Evolutionary conservation across 805 yeast species (phyloP).

Genomic region (Saccharomycopsis capsularis): DNA sequence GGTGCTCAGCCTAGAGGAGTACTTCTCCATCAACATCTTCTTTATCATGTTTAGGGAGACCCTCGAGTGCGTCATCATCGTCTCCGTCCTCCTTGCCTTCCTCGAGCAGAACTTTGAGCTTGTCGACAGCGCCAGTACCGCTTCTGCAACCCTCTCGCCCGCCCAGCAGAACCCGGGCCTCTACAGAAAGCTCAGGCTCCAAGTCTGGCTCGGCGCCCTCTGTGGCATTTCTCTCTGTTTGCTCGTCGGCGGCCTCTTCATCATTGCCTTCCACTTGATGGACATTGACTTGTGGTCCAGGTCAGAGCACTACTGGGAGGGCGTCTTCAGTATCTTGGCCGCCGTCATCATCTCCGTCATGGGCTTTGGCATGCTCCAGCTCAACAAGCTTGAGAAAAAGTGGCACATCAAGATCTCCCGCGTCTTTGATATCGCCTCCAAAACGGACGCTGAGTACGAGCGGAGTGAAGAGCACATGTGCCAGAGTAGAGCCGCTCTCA

Average conservation of each 20-base stretch:
- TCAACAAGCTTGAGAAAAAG: slow-evolving; percentile 75
- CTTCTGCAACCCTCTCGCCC: slow-evolving; percentile 24
- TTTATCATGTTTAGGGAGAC: slow-evolving; percentile 91
- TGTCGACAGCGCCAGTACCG: background rate
- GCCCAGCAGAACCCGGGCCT: slow-evolving; percentile 21
- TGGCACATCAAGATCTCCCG: slow-evolving; percentile 61
- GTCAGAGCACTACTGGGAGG: slow-evolving; percentile 89
- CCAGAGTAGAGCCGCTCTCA: background rate
- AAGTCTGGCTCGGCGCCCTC: slow-evolving; percentile 78
- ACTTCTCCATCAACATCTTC: slow-evolving; percentile 41
- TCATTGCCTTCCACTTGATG: slow-evolving; percentile 61
- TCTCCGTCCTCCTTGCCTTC: slow-evolving; percentile 86
- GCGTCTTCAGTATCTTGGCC: slow-evolving; percentile 70
- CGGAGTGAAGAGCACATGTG: background rate
- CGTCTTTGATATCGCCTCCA: slow-evolving; percentile 24
- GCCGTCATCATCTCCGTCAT: slow-evolving; percentile 73
- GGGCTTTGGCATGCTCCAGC: slow-evolving; percentile 78
- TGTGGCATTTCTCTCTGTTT: slow-evolving; percentile 65
- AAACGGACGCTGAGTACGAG: slow-evolving; percentile 1
- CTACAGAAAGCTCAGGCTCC: slow-evolving; percentile 42
- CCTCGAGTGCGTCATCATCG: slow-evolving; percentile 84
- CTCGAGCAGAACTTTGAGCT: slow-evolving; percentile 49
- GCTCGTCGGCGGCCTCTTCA: slow-evolving; percentile 64
- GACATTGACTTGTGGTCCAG: slow-evolving; percentile 84
- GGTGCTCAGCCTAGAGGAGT: slow-evolving; percentile 11